Evolutionary conservation across 371 early-diverging fungal genomes (phyloP).

Genomic region (Choanephora cucurbitarum): DNA sequence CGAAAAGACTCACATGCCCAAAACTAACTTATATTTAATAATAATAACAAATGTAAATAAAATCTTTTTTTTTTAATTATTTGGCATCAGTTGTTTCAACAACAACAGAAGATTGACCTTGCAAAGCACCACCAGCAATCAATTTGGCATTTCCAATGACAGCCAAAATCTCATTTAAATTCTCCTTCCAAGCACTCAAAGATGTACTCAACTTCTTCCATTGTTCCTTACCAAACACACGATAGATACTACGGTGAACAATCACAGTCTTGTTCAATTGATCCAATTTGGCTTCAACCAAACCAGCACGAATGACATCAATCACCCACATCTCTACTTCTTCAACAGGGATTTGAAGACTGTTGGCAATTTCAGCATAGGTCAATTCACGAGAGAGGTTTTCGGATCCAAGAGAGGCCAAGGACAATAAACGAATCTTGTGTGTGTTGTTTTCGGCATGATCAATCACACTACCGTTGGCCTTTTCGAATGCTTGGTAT

Average conservation of each 20-base stretch:
- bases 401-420: conserved; percentile 81
- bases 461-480: conserved; percentile 53
- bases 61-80: no score
- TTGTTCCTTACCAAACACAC: conserved; percentile 80
- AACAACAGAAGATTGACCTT: conserved; percentile 37
- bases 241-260: conserved; percentile 81
- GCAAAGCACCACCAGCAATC: conserved; percentile 55
- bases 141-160: conserved; percentile 86
- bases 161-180: conserved; percentile 76
- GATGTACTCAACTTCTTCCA: conserved; percentile 76
- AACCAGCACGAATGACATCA: conserved; percentile 87
- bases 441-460: conserved; percentile 62
- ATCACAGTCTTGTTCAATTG: conserved; percentile 81
- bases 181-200: conserved; percentile 79
- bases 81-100: conserved; percentile 33
- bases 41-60: no score
- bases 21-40: neutral
- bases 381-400: conserved; percentile 70
- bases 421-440: conserved; percentile 87
- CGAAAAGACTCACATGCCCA: conserved; percentile 18
- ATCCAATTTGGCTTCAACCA: conserved; percentile 94
- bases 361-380: conserved; percentile 74
- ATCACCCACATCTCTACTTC: conserved; percentile 94
- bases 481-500: conserved; percentile 63
- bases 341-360: conserved; percentile 73